Evolutionary conservation across 2,329 filamentous ascomycete genomes (phyloP).

Genomic region (Cladophialophora immunda): DNA sequence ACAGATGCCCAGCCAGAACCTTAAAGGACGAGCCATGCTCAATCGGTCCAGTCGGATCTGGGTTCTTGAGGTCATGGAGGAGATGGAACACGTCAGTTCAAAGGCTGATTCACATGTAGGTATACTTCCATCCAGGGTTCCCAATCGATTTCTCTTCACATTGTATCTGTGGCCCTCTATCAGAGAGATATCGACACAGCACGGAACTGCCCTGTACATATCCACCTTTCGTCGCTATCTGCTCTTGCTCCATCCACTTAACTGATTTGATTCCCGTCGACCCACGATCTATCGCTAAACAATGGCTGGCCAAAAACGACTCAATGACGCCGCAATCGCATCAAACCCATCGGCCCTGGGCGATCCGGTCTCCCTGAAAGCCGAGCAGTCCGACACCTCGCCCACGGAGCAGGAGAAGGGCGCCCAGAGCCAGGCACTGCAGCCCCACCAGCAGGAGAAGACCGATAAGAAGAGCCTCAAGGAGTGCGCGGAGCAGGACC

Average conservation of each 20-base stretch:
- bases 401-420: conserved; percentile 32
- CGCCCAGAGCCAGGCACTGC: background rate
- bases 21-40: background rate
- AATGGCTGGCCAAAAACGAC: conserved; percentile 29
- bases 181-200: background rate
- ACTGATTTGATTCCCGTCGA: too few species aligned
- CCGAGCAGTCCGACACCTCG: conserved; percentile 32
- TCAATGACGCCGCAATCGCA: conserved; percentile 30
- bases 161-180: background rate
- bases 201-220: background rate
- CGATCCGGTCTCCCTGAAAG: conserved; percentile 38
- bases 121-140: background rate
- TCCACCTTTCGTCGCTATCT: too few species aligned
- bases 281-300: too few species aligned
- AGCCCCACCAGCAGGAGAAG: background rate
- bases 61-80: conserved; percentile 13
- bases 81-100: conserved; percentile 33
- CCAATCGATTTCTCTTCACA: background rate
- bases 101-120: background rate
- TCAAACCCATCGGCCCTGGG: conserved; percentile 36
- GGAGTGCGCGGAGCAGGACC: conserved; percentile 11
- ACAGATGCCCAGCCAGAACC: background rate
- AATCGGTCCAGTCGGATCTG: background rate
- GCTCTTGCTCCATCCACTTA: too few species aligned
- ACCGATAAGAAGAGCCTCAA: conserved; percentile 6